phyloP scores from a whole-genome alignment of 257 asterid species.

The Scutellaria galericulata region DNA sequence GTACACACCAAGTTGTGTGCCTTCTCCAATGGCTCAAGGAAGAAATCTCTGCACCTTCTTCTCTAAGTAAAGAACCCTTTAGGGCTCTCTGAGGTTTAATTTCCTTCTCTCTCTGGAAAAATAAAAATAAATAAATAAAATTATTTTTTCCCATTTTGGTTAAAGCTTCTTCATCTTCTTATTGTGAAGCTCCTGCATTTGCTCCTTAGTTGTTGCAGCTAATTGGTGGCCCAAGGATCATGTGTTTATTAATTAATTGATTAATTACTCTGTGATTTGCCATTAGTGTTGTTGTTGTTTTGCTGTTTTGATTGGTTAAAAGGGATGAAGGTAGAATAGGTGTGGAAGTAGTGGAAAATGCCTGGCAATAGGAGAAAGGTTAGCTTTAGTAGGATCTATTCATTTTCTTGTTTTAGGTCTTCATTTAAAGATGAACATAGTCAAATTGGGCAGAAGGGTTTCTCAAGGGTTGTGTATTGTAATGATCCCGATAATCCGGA shows the following conservation, averaged over 20 bases:
- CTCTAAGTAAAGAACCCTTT: conserved; percentile 54
- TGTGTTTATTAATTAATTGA: not conserved
- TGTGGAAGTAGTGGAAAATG: conserved; percentile 44
- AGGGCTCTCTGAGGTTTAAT: conserved; percentile 39
- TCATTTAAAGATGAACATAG: conserved; percentile 61
- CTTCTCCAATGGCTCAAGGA: conserved; percentile 48
- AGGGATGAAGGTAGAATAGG: conserved; percentile 19
- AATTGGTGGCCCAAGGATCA: conserved; percentile 7
- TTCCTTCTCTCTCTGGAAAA: conserved; percentile 23
- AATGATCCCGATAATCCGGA: conserved; percentile 81
- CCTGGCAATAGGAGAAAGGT: conserved; percentile 45
- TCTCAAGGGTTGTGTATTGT: conserved; percentile 77
- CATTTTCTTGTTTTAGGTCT: conserved; percentile 67
- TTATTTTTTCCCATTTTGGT: conserved; percentile 21
- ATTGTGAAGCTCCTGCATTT: conserved; percentile 28
- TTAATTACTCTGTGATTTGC: conserved; percentile 20
- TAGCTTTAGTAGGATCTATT: conserved; percentile 67
- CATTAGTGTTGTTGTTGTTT: not conserved
- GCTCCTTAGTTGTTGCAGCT: conserved; percentile 27
- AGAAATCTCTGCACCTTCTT: conserved; percentile 57
- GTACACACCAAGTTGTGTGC: conserved; percentile 5
- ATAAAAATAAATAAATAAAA: too few species aligned
- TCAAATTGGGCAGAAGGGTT: conserved; percentile 87
- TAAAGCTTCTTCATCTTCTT: not conserved
- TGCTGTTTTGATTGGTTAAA: conserved; percentile 10